phyloP scores from a whole-genome alignment of 352 stramenopile genomes.

The Globisporangium solare region DNA sequence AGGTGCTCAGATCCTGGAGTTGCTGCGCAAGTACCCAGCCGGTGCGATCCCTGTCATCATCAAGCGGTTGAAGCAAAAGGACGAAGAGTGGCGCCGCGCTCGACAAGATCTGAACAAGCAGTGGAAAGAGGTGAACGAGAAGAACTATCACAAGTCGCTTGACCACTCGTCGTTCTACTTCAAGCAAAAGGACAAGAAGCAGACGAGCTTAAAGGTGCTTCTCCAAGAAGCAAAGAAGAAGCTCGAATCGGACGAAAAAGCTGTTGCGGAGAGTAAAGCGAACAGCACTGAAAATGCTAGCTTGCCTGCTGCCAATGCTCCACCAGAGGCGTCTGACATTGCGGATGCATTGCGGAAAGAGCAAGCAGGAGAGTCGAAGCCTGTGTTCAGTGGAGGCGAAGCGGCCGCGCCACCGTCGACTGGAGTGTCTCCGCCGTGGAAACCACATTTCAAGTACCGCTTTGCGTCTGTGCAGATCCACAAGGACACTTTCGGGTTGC shows the following conservation, averaged over 20 bases:
- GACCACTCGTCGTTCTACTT: constrained; percentile 99
- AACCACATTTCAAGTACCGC: constrained; percentile 71
- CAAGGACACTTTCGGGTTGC: constrained; percentile 75
- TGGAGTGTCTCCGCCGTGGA: constrained; percentile 24
- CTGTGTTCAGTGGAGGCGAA: constrained; percentile 3
- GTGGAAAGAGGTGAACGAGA: constrained; percentile 97
- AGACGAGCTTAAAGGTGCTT: constrained; percentile 93
- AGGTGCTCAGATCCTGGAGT: constrained; percentile 87
- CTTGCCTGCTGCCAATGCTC: constrained; percentile 21
- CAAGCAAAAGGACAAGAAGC: constrained; percentile 97
- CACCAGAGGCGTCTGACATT: constrained; percentile 51
- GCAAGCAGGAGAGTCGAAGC: constrained; percentile 15
- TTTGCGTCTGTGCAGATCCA: constrained; percentile 76
- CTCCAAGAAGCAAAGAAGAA: constrained; percentile 86
- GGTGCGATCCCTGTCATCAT: constrained; percentile 97
- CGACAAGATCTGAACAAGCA: constrained; percentile 94
- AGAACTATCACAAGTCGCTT: constrained; percentile 98
- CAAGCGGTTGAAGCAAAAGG: constrained; percentile 98
- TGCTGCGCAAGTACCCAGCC: constrained; percentile 95
- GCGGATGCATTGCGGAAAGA: constrained; percentile 63
- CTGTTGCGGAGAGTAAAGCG: constrained; percentile 11
- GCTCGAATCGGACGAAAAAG: constrained; percentile 60
- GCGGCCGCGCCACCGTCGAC: constrained; percentile 8
- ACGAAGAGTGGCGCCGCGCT: constrained; percentile 93
- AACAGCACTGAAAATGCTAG: constrained; percentile 12